Percentiles rank a stretch among this genome's conserved stretches.
phyloP scores from a whole-genome alignment of 106 monocot genomes.

The Dendrobium officinale region DNA sequence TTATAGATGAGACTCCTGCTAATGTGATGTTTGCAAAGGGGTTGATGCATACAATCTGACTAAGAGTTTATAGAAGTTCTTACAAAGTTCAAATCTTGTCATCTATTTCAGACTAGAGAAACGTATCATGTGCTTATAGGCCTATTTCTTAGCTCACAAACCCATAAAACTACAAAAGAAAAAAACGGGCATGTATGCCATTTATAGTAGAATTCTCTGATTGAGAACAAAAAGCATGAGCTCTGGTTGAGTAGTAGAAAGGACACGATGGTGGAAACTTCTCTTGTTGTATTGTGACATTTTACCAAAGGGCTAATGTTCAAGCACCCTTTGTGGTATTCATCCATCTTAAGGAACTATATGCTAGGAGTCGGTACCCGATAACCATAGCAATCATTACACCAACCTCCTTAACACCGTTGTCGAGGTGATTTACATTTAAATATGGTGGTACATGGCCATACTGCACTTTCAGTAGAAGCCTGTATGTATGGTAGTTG shows the following conservation, averaged over 20 bases:
- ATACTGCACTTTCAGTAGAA: constrained; percentile 82
- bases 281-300: not conserved
- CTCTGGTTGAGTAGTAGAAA: not conserved
- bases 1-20: too few species aligned
- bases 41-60: too few species aligned
- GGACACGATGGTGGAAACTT: constrained; percentile 17
- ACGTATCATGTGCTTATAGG: not conserved
- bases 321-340: constrained; percentile 19
- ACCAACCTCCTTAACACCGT: constrained; percentile 43
- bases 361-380: constrained; percentile 66
- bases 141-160: not conserved
- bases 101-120: too few species aligned
- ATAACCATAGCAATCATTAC: constrained; percentile 66
- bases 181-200: not conserved
- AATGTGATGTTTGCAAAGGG: too few species aligned
- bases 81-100: too few species aligned
- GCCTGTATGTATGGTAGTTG: constrained; percentile 89
- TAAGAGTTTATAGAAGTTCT: too few species aligned
- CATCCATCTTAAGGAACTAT: constrained; percentile 51
- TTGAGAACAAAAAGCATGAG: not conserved
- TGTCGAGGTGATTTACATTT: constrained; percentile 24
- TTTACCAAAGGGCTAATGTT: not conserved
- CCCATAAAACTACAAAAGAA: not conserved
- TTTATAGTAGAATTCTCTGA: not conserved
- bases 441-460: constrained; percentile 39